phyloP scores from a whole-genome alignment of 2,329 filamentous ascomycete genomes.

The Pseudocercospora fuligena region DNA sequence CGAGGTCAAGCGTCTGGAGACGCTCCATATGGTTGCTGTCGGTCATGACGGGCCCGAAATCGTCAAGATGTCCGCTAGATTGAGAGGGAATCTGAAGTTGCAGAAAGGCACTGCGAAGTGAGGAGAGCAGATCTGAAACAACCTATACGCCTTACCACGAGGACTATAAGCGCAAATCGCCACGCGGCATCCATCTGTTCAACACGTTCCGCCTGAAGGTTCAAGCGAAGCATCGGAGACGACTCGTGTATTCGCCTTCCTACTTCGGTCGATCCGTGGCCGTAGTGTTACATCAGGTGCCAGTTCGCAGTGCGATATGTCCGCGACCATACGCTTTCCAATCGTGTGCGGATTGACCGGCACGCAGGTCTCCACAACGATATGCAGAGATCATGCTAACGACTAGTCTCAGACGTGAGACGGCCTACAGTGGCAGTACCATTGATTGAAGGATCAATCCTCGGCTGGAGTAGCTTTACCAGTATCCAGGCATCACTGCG shows the following conservation, averaged over 20 bases:
- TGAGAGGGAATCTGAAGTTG: neutral
- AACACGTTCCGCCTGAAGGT: neutral
- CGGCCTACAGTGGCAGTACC: neutral
- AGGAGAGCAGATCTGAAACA: neutral
- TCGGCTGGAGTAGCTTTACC: neutral
- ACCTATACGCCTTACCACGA: neutral
- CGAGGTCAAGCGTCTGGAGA: slow-evolving; percentile 45
- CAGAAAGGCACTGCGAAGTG: neutral
- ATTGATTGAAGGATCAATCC: neutral
- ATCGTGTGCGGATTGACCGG: neutral
- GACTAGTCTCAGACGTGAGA: slow-evolving; percentile 8
- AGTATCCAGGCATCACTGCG: neutral
- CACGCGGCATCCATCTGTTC: neutral
- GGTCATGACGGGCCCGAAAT: neutral
- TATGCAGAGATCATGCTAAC: neutral
- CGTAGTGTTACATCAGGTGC: neutral
- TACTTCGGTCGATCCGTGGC: neutral
- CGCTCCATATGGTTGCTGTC: slow-evolving; percentile 3
- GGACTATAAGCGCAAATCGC: neutral
- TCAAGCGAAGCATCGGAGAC: neutral
- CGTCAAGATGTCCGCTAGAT: neutral
- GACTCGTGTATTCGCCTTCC: neutral
- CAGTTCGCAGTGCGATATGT: neutral
- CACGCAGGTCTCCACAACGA: neutral
- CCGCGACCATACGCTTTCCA: neutral